Evolutionary conservation across 176 grass and related monocot species (phyloP).

Genomic region (Luzula sylvatica): DNA sequence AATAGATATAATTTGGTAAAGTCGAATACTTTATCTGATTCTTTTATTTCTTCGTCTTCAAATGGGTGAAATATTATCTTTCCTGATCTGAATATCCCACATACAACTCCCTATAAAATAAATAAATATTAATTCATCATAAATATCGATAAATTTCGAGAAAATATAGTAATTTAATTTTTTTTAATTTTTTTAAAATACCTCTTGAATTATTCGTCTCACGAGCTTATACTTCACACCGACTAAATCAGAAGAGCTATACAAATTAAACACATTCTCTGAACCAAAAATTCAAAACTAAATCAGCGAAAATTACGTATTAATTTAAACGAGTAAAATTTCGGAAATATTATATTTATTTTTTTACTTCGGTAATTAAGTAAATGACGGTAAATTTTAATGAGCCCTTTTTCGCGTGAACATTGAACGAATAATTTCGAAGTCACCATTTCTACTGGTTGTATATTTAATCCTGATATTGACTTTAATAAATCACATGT

Average conservation of each 20-base stretch:
- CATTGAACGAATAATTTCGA: conserved; percentile 98
- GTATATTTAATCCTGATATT: conserved; percentile 87
- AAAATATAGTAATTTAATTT: conserved; percentile 10
- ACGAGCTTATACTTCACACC: conserved; percentile 63
- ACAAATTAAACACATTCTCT: conserved; percentile 93
- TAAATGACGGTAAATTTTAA: conserved; percentile 92
- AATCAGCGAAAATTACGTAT: conserved; percentile 4
- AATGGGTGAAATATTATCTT: conserved; percentile 75
- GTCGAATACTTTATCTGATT: conserved; percentile 74
- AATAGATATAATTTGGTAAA: background rate
- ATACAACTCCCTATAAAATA: conserved; percentile 75
- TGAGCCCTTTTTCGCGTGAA: conserved; percentile 88
- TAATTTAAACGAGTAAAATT: conserved; percentile 25
- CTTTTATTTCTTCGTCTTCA: conserved; percentile 64
- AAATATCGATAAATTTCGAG: conserved; percentile 14
- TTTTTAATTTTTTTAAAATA: conserved; percentile 15
- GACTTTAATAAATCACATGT: conserved; percentile 84
- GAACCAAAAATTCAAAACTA: conserved; percentile 28
- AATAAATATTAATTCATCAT: conserved; percentile 25
- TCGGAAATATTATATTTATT: conserved; percentile 19
- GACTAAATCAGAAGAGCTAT: conserved; percentile 49
- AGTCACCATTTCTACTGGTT: conserved; percentile 87
- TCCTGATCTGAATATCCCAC: conserved; percentile 74
- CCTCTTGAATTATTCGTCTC: conserved; percentile 55
- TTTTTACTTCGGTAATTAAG: conserved; percentile 79